Conservation (phyloP, 163 green algal species). For the Scenedesmus sp. region DNA sequence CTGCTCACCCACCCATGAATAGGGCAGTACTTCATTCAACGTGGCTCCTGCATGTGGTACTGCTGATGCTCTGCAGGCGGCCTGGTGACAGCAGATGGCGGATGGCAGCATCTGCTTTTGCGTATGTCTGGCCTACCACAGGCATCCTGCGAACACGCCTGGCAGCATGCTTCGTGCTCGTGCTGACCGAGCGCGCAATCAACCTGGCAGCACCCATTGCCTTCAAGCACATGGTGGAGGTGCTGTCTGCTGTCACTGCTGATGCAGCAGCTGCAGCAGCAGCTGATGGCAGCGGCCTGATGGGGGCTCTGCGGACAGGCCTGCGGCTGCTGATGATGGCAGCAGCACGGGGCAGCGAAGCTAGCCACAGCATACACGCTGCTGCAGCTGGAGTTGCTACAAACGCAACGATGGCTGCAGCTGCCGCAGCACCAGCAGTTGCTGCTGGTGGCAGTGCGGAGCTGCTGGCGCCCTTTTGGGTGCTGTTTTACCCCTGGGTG, state of each 20-base stretch:
- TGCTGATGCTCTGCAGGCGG: slow-evolving; percentile 6
- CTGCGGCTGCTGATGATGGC: background rate
- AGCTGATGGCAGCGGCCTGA: background rate
- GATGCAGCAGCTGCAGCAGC: slow-evolving; percentile 1
- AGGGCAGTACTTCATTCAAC: background rate
- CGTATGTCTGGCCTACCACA: slow-evolving; percentile 66
- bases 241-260: slow-evolving; percentile 22
- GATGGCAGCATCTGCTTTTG: slow-evolving; percentile 58
- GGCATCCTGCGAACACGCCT: slow-evolving; percentile 63
- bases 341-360: background rate
- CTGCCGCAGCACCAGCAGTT: background rate
- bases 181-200: slow-evolving; percentile 74
- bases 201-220: slow-evolving; percentile 86
- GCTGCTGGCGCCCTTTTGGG: slow-evolving; percentile 37
- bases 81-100: slow-evolving; percentile 46
- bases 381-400: background rate
- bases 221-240: slow-evolving; percentile 83
- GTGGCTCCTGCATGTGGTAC: background rate
- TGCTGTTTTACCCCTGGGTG: slow-evolving; percentile 58
- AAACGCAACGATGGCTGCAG: background rate
- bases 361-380: background rate
- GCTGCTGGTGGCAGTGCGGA: background rate
- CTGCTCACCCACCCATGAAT: too few relatives aligned
- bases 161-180: slow-evolving; percentile 72
- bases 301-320: background rate